Evolutionary conservation across 2,329 filamentous ascomycete genomes (phyloP), one percentile per base, ranked within the genome.

Genomic region (Epichloe elymi): DNA sequence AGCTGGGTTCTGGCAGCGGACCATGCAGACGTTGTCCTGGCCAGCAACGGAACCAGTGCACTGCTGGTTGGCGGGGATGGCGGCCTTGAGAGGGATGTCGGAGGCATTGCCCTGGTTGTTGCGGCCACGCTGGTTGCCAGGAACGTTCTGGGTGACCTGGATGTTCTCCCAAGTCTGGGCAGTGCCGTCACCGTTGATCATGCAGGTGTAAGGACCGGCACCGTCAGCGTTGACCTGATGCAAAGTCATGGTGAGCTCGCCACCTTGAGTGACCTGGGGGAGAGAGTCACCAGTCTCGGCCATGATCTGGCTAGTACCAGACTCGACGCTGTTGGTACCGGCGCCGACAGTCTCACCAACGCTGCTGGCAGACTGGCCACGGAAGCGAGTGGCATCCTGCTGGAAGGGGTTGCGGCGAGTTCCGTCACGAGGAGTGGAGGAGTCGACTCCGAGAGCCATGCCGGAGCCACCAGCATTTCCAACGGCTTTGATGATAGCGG

Each of bases 151-250:
- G 23, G 74, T 76, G 50, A 83, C 79, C 36, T 73, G 65, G 61
- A 80, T 75, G 54, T 74, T 65, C 20, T 66, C 62, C 73, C 77
- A 82, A 56, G 68, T 62, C 46, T 68, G 61, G 23, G 73, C 80
- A 4, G 79, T 80, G 51, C 70, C 81, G 52, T 80, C 79, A 51
- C 70, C 64, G 59, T 82, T 81, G 61, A 84, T 80, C 72, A 79
- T 79, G 68, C 80, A 83, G 6, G 69, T 75, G 65, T 82, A 84
- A 2, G 80, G 80, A 11, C 82, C 82, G 53, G 77, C 81, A 52
- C 82, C 82, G 57, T 85, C 82, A 38, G 71, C 71, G 65, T 84
- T 85, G 63, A 85, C 79, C 63, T 84, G 80, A 67, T 83, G 81
- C 10, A 84, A 69, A 1, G 79, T 83, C 72, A 85, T 83, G 1